A percentile compares a stretch with the other conserved stretches of the same genome.
These are phyloP conservation scores for Phalaenopsis equestris DNA, from an alignment of 106 monocot species.

Conservation along the genomic window DNA sequence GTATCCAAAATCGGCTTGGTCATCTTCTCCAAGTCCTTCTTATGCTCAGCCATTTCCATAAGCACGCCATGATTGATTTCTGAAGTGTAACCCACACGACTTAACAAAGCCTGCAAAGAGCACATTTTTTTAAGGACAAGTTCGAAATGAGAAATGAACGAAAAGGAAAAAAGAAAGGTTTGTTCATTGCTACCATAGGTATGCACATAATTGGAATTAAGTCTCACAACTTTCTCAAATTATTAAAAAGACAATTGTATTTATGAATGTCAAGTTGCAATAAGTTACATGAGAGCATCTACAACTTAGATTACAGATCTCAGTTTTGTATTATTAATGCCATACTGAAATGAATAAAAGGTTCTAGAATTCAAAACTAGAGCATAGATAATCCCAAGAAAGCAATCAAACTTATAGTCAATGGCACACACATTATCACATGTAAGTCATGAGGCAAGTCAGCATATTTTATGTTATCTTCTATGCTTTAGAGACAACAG, in stretches of 20 bases:
- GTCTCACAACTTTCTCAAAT: not conserved
- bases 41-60: constrained; percentile 96
- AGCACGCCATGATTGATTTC: constrained; percentile 98
- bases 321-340: not conserved
- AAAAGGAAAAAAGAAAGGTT: not conserved
- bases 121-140: not conserved
- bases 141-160: not conserved
- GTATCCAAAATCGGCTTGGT: constrained; percentile 93
- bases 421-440: not conserved
- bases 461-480: not conserved
- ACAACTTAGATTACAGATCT: not conserved
- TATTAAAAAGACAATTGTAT: not conserved
- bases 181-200: not conserved
- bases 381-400: not conserved
- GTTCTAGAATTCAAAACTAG: not conserved
- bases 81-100: constrained; percentile 76
- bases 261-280: not conserved
- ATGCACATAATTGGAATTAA: not conserved
- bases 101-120: constrained; percentile 51
- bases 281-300: not conserved
- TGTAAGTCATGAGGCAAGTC: not conserved
- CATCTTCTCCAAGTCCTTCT: constrained; percentile 86
- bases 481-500: not conserved
- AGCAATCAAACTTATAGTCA: not conserved
- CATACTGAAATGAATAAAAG: not conserved